Evolutionary conservation across 208 protist genomes (phyloP).

Genomic region (Acanthamoeba castellanii): DNA sequence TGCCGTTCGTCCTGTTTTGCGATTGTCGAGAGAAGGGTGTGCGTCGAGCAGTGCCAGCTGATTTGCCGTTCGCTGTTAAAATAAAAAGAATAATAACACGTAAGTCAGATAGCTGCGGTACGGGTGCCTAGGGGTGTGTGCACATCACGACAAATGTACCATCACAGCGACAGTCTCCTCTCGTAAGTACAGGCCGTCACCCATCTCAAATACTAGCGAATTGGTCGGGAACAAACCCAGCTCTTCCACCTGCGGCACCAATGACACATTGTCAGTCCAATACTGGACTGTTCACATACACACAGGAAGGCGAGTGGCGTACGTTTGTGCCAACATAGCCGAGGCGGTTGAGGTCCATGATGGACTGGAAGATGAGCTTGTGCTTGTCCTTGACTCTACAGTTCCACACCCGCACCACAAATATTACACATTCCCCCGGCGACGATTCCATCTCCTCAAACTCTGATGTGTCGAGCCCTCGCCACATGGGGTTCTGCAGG

Average conservation of each 20-base stretch:
- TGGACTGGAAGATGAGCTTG: conserved; percentile 63
- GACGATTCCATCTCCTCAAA: conserved; percentile 54
- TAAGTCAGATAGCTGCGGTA: not conserved
- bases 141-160: not conserved
- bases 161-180: conserved; percentile 60
- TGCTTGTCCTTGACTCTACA: conserved; percentile 41
- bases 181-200: conserved; percentile 57
- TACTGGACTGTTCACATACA: not conserved
- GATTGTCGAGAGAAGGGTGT: not conserved
- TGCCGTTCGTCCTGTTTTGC: conserved; percentile 53
- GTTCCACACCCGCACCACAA: conserved; percentile 72
- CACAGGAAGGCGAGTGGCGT: not conserved
- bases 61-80: not conserved
- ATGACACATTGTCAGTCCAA: not conserved
- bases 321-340: conserved; percentile 62
- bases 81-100: not conserved
- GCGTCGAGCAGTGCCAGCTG: not conserved
- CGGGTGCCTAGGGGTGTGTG: no score
- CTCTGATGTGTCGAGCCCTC: not conserved
- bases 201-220: conserved; percentile 70
- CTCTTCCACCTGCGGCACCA: conserved; percentile 20
- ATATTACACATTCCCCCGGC: conserved; percentile 72
- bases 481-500: conserved; percentile 64
- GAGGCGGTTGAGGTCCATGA: conserved; percentile 68
- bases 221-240: conserved; percentile 55